These are phyloP conservation scores for Hypholoma fasciculare DNA, from an alignment of 768 basidiomycete genomes.

Conservation along the genomic window DNA sequence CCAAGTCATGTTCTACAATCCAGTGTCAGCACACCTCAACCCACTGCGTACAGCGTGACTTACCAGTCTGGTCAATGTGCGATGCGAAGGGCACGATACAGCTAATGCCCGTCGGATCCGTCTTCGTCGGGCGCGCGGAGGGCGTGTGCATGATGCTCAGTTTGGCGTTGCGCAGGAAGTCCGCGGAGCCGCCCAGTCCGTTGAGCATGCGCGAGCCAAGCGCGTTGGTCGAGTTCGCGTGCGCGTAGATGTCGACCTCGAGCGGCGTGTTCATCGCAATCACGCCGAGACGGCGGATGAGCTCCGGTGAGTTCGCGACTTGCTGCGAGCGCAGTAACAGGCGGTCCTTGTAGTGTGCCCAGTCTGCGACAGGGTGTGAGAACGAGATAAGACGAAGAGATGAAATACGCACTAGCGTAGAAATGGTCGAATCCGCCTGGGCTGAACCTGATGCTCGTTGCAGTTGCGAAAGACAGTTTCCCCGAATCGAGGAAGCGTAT, in stretches of 20 bases:
- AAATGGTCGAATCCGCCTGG: constrained; percentile 52
- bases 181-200: constrained; percentile 48
- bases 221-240: constrained; percentile 51
- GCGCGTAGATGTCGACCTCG: constrained; percentile 52
- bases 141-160: constrained; percentile 53
- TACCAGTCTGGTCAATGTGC: constrained; percentile 50
- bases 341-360: constrained; percentile 45
- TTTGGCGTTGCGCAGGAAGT: constrained; percentile 50
- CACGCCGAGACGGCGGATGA: constrained; percentile 46
- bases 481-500: constrained; percentile 47
- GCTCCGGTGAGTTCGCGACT: constrained; percentile 50
- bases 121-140: constrained; percentile 45
- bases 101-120: constrained; percentile 48
- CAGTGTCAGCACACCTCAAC: neutral
- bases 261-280: constrained; percentile 55
- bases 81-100: constrained; percentile 50
- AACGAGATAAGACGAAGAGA: neutral
- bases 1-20: constrained; percentile 44
- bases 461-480: constrained; percentile 46
- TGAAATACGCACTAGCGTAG: constrained; percentile 35
- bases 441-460: constrained; percentile 46
- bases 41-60: constrained; percentile 6
- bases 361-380: constrained; percentile 28
- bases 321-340: constrained; percentile 50
- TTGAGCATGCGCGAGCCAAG: constrained; percentile 52